Evolutionary conservation across 805 yeast species (phyloP).

Genomic region (Spathaspora hagerdaliae): DNA sequence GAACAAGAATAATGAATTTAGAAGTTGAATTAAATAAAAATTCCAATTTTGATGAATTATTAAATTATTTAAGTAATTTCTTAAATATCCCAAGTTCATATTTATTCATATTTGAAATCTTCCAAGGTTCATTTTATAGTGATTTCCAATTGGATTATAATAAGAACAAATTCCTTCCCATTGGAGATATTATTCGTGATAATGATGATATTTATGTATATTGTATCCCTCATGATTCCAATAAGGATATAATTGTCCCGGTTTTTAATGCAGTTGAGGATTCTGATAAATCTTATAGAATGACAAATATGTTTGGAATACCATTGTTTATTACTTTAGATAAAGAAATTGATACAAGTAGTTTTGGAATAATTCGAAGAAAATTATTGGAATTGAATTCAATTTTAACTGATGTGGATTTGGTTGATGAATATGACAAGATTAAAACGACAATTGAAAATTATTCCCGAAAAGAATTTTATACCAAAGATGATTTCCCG

Average conservation of each 20-base stretch:
- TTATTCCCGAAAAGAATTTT: constrained; percentile 14
- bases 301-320: constrained; percentile 57
- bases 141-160: constrained; percentile 59
- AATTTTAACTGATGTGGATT: constrained; percentile 19
- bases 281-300: constrained; percentile 29
- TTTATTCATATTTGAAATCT: constrained; percentile 43
- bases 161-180: constrained; percentile 55
- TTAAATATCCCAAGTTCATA: constrained; percentile 22
- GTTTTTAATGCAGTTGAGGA: constrained; percentile 46
- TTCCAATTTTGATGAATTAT: constrained; percentile 60
- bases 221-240: constrained; percentile 44
- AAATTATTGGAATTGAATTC: constrained; percentile 46
- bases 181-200: constrained; percentile 60
- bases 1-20: constrained; percentile 29
- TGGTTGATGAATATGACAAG: constrained; percentile 18
- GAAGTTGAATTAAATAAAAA: constrained; percentile 73
- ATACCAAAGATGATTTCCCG: constrained; percentile 32
- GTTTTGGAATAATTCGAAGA: constrained; percentile 54
- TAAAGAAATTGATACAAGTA: constrained; percentile 42
- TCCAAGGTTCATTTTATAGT: constrained; percentile 62
- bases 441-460: constrained; percentile 9
- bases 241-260: constrained; percentile 46
- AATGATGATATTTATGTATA: constrained; percentile 68
- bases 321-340: constrained; percentile 70
- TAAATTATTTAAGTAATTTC: constrained; percentile 54